Base-by-base conservation (phyloP, 345 rosid genomes). In the Sonneratia alba region DNA sequence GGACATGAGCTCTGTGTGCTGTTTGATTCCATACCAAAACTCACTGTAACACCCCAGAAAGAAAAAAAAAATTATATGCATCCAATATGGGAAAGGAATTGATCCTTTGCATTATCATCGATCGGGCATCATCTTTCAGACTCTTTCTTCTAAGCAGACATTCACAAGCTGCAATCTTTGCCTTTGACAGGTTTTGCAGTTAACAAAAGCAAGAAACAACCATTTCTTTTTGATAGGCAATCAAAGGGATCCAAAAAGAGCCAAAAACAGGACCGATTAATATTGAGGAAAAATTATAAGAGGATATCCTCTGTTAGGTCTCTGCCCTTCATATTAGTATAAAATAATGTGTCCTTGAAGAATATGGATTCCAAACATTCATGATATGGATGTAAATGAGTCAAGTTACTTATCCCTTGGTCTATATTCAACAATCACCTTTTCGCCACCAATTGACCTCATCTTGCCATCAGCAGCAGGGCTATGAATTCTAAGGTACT, bases 381-480 rank as follows among this genome's bases (percentile, higher is more conserved):
- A 47, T 47, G 14, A 7, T 12, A 47, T 47, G 49, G 8, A 40
- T 40, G n/a, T n/a, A n/a, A n/a, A n/a, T n/a, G n/a, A n/a, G n/a
- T n/a, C 7, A 7, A 40, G 7, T 3, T 40, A 40, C 43, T 40
- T 40, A 40, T 40, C 43, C 43, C 43, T 40, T 40, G 43, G 22
- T 16, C n/a, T 14, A 57, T 22, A 57, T 57, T n/a, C 14, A 12
- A 53, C 7, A 61, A 45, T 56, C 69, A 91, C 97, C 99, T 91
- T 95, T 74, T 91, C 90, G 78, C 93, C 93, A 42, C 89, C 87
- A 12, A 95, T 66, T 73, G 97, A 87, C 73, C 96, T 88, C 71
- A 88, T 71, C 85, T 88, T 95, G 27, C 90, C 97, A 79, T 95
- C 97, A 69, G 87, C 97, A 77, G 97, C 97, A 19, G 93, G 97